phyloP scores from a whole-genome alignment of 768 basidiomycete genomes.

The Lactarius tabidus region DNA sequence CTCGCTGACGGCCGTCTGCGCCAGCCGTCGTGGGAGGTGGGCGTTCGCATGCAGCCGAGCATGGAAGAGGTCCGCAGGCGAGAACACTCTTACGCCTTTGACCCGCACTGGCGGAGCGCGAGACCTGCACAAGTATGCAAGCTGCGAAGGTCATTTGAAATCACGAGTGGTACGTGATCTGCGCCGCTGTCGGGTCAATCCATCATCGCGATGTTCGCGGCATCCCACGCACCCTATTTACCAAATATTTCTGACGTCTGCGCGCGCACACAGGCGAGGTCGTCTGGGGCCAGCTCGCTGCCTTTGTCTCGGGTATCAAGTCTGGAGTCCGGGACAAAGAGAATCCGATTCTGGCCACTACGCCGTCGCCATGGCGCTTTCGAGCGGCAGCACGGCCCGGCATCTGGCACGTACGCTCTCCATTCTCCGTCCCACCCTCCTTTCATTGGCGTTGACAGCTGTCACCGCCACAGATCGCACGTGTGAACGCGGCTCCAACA shows the following conservation, averaged over 20 bases:
- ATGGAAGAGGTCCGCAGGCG: slow-evolving; percentile 14
- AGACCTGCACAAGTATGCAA: slow-evolving; percentile 7
- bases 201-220: neutral
- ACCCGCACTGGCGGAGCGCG: slow-evolving; percentile 15
- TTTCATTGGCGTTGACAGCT: neutral
- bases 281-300: slow-evolving; percentile 23
- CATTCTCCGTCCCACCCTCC: too few relatives aligned
- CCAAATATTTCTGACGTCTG: neutral
- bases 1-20: slow-evolving; percentile 20
- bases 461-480: slow-evolving; percentile 9
- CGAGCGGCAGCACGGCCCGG: slow-evolving; percentile 23
- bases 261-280: slow-evolving; percentile 15
- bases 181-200: neutral
- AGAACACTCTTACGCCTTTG: slow-evolving; percentile 18
- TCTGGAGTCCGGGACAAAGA: slow-evolving; percentile 12
- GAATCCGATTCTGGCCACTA: neutral
- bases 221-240: neutral
- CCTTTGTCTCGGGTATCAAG: slow-evolving; percentile 23
- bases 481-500: slow-evolving; percentile 19
- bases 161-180: slow-evolving; percentile 18
- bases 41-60: slow-evolving; percentile 18
- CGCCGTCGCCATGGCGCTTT: slow-evolving; percentile 19
- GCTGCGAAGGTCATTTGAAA: slow-evolving; percentile 15
- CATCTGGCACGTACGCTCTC: slow-evolving; percentile 19
- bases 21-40: slow-evolving; percentile 14